Conservation (phyloP, 1,284 basidiomycete genomes). For the Mrakiaceae sp. region DNA sequence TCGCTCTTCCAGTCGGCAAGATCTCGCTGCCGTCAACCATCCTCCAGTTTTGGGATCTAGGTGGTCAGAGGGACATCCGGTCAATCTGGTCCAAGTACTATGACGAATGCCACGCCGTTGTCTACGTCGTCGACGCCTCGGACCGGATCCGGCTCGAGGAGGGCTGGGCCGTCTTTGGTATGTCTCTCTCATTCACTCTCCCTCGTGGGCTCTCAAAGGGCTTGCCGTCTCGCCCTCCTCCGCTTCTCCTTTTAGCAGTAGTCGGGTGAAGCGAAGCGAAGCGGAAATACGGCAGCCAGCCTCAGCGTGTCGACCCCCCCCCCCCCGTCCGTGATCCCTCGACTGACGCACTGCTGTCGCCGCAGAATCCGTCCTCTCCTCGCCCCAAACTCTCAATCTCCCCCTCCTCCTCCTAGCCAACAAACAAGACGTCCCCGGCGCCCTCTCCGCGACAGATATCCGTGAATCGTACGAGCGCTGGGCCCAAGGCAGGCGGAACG, state of each 20-base stretch:
- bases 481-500: constrained; percentile 37
- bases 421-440: constrained; percentile 72
- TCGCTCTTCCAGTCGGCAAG: constrained; percentile 56
- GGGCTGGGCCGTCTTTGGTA: constrained; percentile 91
- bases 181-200: constrained; percentile 24
- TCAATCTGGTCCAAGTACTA: constrained; percentile 90
- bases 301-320: background rate
- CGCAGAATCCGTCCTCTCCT: constrained; percentile 67
- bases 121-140: constrained; percentile 79
- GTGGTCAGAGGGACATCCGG: constrained; percentile 80
- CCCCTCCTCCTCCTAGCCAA: constrained; percentile 81
- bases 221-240: no score
- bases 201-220: background rate
- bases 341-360: background rate
- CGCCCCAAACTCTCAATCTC: constrained; percentile 73
- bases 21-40: constrained; percentile 82
- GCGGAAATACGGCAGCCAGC: background rate
- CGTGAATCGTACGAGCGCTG: constrained; percentile 80
- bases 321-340: background rate
- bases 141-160: constrained; percentile 75
- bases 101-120: constrained; percentile 86
- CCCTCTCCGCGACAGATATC: constrained; percentile 76
- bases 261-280: no score
- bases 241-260: no score
- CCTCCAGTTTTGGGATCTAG: constrained; percentile 87